Percentiles rank a stretch among this genome's conserved stretches.
phyloP scores from a whole-genome alignment of 345 rosid genomes.

The Bruguiera sexangula region DNA sequence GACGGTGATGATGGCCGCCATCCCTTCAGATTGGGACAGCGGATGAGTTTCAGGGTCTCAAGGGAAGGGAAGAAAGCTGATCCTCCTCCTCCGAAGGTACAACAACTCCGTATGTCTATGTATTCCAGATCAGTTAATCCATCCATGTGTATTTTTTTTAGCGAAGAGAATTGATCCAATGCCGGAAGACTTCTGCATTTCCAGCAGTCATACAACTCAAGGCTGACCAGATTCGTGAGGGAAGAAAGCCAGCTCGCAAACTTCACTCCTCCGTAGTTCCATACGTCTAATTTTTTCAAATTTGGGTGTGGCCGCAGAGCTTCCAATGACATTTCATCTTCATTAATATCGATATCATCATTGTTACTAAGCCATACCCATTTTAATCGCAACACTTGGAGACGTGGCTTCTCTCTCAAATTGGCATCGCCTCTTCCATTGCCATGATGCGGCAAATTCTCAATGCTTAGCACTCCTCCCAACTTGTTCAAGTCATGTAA shows the following conservation, averaged over 20 bases:
- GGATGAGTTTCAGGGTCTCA: not conserved
- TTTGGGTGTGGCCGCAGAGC: slow-evolving; percentile 13
- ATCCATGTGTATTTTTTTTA: slow-evolving; percentile 3
- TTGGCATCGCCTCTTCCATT: not conserved
- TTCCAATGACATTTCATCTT: slow-evolving; percentile 5
- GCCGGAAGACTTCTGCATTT: slow-evolving; percentile 5
- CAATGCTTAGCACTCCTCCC: slow-evolving; percentile 6
- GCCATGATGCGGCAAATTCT: not conserved
- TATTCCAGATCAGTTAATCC: slow-evolving; percentile 7
- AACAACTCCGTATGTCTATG: slow-evolving; percentile 1
- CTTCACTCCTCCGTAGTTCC: slow-evolving; percentile 6
- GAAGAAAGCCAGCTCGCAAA: slow-evolving; percentile 11
- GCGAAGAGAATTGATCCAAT: slow-evolving; percentile 11
- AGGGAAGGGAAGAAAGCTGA: slow-evolving; percentile 5
- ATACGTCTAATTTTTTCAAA: slow-evolving; percentile 10
- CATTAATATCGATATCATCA: not conserved
- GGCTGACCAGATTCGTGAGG: not conserved
- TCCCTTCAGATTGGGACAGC: slow-evolving; percentile 15
- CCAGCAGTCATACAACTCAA: not conserved
- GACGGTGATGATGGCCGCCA: not conserved
- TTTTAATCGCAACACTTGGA: slow-evolving; percentile 6
- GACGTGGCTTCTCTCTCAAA: slow-evolving; percentile 12
- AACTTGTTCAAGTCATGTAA: slow-evolving; percentile 13
- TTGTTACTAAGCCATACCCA: not conserved
- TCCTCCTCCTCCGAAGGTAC: no score